These are phyloP conservation scores for Boechera retrofracta DNA, from an alignment of 345 rosid genomes.

Conservation along the genomic window DNA sequence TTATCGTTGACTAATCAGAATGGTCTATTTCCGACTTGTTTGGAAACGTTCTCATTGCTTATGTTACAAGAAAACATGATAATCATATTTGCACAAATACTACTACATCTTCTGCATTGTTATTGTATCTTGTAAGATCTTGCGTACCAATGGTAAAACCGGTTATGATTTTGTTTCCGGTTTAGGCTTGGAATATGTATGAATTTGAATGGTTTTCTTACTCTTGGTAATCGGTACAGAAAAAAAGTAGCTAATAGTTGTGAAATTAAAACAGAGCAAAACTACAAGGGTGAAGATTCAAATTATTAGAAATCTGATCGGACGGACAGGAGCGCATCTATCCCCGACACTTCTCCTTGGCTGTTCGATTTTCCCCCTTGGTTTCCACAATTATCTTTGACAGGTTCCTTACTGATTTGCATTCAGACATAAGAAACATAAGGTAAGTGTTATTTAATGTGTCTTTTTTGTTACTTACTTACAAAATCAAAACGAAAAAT, in stretches of 20 bases:
- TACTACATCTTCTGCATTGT: background rate
- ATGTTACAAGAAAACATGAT: constrained; percentile 20
- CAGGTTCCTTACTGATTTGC: constrained; percentile 27
- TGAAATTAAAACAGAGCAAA: constrained; percentile 4
- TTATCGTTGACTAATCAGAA: background rate
- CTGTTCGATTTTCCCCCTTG: constrained; percentile 23
- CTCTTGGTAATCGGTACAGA: background rate
- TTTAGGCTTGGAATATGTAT: constrained; percentile 11
- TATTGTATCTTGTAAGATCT: background rate
- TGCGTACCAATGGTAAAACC: background rate
- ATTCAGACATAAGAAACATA: constrained; percentile 32
- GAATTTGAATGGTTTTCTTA: constrained; percentile 22
- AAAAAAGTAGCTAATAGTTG: background rate
- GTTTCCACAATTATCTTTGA: constrained; percentile 10
- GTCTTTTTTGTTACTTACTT: constrained; percentile 13
- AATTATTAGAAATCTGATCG: constrained; percentile 20
- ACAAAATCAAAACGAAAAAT: constrained; percentile 18
- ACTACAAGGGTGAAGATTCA: constrained; percentile 19
- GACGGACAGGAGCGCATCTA: constrained; percentile 35
- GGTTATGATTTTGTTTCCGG: constrained; percentile 12
- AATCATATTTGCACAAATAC: background rate
- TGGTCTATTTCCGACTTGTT: background rate
- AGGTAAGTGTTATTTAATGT: constrained; percentile 36
- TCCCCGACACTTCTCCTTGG: constrained; percentile 13
- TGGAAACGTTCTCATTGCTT: constrained; percentile 26